Base-by-base conservation (phyloP, 305 asterid species). In the Rubia balearica region DNA sequence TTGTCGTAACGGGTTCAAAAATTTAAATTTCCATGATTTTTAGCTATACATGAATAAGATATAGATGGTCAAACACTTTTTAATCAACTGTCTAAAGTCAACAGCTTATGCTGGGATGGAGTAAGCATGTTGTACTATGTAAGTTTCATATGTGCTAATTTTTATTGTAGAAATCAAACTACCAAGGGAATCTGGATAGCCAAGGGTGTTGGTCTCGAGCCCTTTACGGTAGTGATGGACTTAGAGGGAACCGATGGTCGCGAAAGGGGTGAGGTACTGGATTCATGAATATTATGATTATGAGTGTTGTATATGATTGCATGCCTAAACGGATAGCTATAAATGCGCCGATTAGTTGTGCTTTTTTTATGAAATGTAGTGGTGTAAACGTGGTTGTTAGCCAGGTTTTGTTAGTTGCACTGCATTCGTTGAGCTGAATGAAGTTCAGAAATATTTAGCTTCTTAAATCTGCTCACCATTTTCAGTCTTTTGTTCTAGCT, bases 211-310 rank as follows among this genome's bases (percentile, higher is more conserved):
- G 89, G 85, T 38, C 83, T 84, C 10, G 83, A 86, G 42, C 89
- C 95, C 0, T 77, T 77, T 67, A 88, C 89, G n/a, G 67, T 86
- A 45, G 85, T 84, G 75, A 86, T 88, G 84, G 95, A 88, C 71
- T 80, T 86, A 85, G 91, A 88, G 85, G 91, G 95, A 41, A 88
- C 95, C n/a, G 91, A 88, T 83, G 87, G 89, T 68, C 71, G 91
- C 8, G 95, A 86, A 83, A 84, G 95, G 87, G 91, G 95, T 45
- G 88, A 88, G 91, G 95, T 88, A 75, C 40, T 69, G 22, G 14
- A 6, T 68, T 68, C 17, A 40, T 51, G 38, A 27, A 16, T 33
- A 6, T 38, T 40, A 40, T n/a, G 68, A 33, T 33, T 33, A 33
- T 33, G 38, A 33, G 1, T 33, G 38, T 33, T 33, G 38, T 33